These are phyloP conservation scores for Mikania micrantha DNA, from an alignment of 129 eudicot species.

Conservation along the genomic window DNA sequence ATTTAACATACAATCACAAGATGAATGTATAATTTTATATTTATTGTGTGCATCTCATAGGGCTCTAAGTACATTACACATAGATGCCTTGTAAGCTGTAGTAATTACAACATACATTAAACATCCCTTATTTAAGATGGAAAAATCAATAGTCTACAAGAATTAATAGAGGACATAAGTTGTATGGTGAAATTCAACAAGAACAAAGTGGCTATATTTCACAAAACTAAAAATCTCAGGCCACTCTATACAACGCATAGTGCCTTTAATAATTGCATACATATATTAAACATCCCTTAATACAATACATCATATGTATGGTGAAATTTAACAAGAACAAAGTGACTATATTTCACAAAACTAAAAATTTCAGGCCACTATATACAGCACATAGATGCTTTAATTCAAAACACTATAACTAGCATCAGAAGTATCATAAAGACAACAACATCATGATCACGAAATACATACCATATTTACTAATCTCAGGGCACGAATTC, in stretches of 20 bases:
- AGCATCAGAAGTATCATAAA: neutral
- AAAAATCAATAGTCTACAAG: no score
- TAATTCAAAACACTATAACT: no score
- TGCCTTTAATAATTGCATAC: no score
- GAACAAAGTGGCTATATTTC: neutral
- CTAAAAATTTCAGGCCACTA: no score
- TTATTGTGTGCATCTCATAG: no score
- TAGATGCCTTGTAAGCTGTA: neutral
- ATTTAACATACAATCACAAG: no score
- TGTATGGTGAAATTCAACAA: neutral
- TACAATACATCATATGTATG: neutral
- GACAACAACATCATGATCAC: neutral
- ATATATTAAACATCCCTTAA: no score
- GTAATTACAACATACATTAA: no score
- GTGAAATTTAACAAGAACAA: neutral
- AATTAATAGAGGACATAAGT: neutral
- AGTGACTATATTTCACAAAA: neutral
- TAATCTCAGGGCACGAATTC: constrained; percentile 4
- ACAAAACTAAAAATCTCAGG: neutral
- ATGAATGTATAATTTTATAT: no score
- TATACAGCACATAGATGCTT: neutral
- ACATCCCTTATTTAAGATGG: no score
- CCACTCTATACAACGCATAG: no score
- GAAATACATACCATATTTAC: constrained; percentile 19
- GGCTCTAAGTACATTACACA: neutral